Evolutionary conservation across 495 filamentous ascomycete genomes (phyloP), one percentile per base, ranked within the genome.

Genomic region (Letharia lupina): DNA sequence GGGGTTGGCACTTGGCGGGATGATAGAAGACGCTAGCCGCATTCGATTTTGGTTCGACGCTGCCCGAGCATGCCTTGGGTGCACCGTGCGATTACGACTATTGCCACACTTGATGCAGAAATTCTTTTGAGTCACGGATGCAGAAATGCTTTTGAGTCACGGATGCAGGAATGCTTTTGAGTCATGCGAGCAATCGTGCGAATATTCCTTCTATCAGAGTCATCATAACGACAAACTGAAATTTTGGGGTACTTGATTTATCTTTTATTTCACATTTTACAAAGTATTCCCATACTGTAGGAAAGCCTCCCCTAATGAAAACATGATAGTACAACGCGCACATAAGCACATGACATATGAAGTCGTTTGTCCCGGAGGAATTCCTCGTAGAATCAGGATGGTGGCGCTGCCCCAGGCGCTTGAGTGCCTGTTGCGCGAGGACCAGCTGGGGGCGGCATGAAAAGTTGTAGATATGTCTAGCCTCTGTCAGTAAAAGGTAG

Each of bases 391-490:
- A 35, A 23, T 71, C 56, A 72, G 70, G 72, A 78, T 35, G 80
- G 74, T 31, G 76, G 79, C 48, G 75, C 74, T 69, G 84, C 74
- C 70, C 77, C 65, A 71, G 78, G 73, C 69, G 80, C 73, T 67
- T 77, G 71, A 10, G 64, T 67, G 44, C 73, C 75, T 57, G 54
- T 57, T 57, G 31, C 54, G 39, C 33, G 54, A 37, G 54, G 39
- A 37, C 54, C 54, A 16, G 69, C 71, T 20, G 71, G 66, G 64
- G 80, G 84, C 47, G 91, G 91, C 64, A 96, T 75, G 78, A 96
- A 95, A 64, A 96, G 77, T 20, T 89, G 90, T 69, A 96, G 83
- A 74, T 96, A 96, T 61, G 89, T 89, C 84, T 86, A 72, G 52
- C 40, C 47, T 16, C 31, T 37, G 39, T 61, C 59, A 60, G 63